Evolutionary conservation across 108 stramenopile species (phyloP).

Genomic region (Cylindrotheca closterium): DNA sequence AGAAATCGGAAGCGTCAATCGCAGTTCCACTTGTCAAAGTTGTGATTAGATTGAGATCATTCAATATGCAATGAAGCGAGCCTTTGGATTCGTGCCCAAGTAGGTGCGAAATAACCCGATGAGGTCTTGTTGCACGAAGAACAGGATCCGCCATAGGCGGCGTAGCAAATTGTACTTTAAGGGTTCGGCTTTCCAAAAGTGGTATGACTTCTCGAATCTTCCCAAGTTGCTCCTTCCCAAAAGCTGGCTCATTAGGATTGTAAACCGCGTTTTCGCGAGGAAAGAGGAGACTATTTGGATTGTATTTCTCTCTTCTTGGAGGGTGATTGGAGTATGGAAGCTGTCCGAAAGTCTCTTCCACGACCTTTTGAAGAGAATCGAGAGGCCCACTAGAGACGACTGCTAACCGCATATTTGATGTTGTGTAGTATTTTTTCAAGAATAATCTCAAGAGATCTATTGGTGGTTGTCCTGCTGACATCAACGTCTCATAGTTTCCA

Average conservation of each 20-base stretch:
- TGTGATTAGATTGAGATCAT: conserved; percentile 69
- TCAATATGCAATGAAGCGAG: conserved; percentile 78
- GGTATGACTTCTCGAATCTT: conserved; percentile 81
- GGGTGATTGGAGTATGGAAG: conserved; percentile 49
- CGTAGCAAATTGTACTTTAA: conserved; percentile 89
- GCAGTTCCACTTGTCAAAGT: conserved; percentile 77
- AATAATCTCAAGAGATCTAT: conserved; percentile 65
- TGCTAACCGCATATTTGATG: conserved; percentile 86
- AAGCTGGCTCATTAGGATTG: conserved; percentile 51
- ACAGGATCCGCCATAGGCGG: conserved; percentile 83
- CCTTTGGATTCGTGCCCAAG: conserved; percentile 97
- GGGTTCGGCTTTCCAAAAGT: conserved; percentile 75
- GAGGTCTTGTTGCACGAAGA: conserved; percentile 59
- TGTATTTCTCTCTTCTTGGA: conserved; percentile 36
- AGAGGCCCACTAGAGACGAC: conserved; percentile 84
- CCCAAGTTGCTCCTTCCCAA: conserved; percentile 67
- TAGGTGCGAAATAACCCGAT: conserved; percentile 88
- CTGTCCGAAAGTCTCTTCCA: conserved; percentile 73
- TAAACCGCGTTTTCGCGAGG: conserved; percentile 73
- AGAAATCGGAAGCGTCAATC: conserved; percentile 71
- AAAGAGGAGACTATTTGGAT: conserved; percentile 41
- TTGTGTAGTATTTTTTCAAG: conserved; percentile 83
- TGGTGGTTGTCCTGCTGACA: conserved; percentile 36
- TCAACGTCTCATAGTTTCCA: conserved; percentile 93
- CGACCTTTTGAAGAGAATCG: conserved; percentile 72